Evolutionary conservation across 202 grass and related monocot genomes (phyloP).

Genomic region (Elaeis oleifera): DNA sequence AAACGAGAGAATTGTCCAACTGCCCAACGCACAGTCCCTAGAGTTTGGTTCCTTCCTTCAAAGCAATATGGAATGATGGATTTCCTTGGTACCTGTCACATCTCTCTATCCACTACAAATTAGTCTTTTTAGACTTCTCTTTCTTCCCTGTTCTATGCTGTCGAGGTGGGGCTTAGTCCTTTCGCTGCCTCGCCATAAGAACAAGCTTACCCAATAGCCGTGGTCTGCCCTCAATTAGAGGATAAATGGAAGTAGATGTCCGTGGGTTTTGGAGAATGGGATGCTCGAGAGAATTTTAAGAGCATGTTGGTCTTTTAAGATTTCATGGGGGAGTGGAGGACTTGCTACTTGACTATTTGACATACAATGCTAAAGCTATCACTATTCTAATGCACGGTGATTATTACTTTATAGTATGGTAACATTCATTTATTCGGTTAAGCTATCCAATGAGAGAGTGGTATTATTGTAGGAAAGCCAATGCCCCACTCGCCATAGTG

Average conservation of each 20-base stretch:
- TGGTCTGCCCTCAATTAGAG: not conserved
- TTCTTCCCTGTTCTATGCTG: not conserved
- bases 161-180: not conserved
- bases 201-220: constrained; percentile 4
- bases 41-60: constrained; percentile 8
- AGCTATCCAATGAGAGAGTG: no score
- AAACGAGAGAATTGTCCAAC: no score
- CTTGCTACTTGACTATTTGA: not conserved
- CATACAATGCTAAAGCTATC: not conserved
- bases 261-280: constrained; percentile 19
- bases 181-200: not conserved
- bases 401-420: no score
- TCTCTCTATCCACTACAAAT: constrained; percentile 10
- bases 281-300: constrained; percentile 8
- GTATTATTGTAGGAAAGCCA: no score
- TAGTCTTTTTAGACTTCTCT: not conserved
- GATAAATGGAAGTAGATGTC: not conserved
- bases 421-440: no score
- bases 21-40: constrained; percentile 7
- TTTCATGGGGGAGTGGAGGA: constrained; percentile 13
- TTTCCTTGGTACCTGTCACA: constrained; percentile 5
- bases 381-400: no score
- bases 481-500: no score
- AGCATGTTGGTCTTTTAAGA: constrained; percentile 17
- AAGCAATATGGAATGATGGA: constrained; percentile 12